Percentiles rank a stretch among this genome's conserved stretches.
These are phyloP conservation scores for Tuber magnatum DNA, from an alignment of 495 filamentous ascomycete genomes.

Conservation along the genomic window DNA sequence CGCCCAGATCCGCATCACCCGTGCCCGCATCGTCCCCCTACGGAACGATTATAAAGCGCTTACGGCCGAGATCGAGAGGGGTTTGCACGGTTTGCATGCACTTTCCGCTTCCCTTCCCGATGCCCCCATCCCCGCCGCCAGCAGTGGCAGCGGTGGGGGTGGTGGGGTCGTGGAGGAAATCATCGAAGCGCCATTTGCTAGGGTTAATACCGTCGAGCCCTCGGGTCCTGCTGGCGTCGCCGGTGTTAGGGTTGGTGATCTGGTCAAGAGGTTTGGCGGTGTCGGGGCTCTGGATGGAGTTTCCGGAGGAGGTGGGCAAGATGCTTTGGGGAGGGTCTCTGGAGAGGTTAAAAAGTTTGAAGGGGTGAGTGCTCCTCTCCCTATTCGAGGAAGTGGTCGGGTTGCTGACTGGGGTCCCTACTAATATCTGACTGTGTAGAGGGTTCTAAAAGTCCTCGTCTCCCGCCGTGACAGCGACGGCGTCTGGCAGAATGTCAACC, in stretches of 20 bases:
- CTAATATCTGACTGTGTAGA: slow-evolving; percentile 14
- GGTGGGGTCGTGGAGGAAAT: slow-evolving; percentile 39
- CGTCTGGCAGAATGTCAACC: slow-evolving; percentile 50
- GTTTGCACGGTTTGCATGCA: slow-evolving; percentile 72
- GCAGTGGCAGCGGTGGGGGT: neutral
- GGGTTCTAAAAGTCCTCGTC: neutral
- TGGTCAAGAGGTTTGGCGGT: slow-evolving; percentile 72
- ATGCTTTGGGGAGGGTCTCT: slow-evolving; percentile 63
- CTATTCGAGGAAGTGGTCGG: slow-evolving; percentile 5
- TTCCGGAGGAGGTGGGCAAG: slow-evolving; percentile 39
- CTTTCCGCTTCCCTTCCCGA: slow-evolving; percentile 40
- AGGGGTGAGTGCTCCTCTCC: slow-evolving; percentile 60
- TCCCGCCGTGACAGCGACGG: neutral
- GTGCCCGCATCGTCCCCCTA: slow-evolving; percentile 79
- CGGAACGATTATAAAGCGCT: slow-evolving; percentile 89
- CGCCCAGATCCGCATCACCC: slow-evolving; percentile 86
- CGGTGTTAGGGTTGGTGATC: slow-evolving; percentile 76
- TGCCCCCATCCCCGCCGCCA: slow-evolving; percentile 17
- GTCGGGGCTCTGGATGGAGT: slow-evolving; percentile 79
- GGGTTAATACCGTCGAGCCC: slow-evolving; percentile 71
- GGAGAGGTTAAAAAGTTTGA: slow-evolving; percentile 81
- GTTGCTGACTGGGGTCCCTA: slow-evolving; percentile 6
- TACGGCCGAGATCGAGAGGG: slow-evolving; percentile 72
- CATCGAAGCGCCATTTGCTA: slow-evolving; percentile 72
- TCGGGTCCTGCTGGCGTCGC: slow-evolving; percentile 77